Conservation (phyloP, 192 early-diverging fungal species). For the Rhizophagus prolifer region DNA sequence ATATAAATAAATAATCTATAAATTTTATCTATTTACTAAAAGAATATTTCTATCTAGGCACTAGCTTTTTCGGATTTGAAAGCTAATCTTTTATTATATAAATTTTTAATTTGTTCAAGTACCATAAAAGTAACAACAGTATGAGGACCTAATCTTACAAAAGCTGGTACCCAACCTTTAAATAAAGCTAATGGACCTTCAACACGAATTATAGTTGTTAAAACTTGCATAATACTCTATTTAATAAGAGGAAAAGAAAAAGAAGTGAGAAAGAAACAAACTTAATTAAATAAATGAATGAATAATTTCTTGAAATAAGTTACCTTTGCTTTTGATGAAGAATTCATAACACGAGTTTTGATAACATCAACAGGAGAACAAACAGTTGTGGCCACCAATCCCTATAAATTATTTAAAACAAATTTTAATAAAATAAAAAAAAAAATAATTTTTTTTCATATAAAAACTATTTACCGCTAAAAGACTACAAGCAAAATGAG, state of each 20-base stretch:
- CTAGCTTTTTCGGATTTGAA: not conserved
- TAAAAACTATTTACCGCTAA: conserved; percentile 63
- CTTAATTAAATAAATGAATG: not conserved
- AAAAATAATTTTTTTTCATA: not conserved
- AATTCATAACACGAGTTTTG: conserved; percentile 86
- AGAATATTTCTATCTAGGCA: too few relatives aligned
- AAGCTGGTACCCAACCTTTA: conserved; percentile 84
- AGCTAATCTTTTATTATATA: conserved; percentile 1
- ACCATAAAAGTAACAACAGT: conserved; percentile 84
- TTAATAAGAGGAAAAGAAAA: conserved; percentile 24
- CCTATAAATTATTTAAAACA: conserved; percentile 35
- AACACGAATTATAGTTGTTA: conserved; percentile 43
- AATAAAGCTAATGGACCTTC: conserved; percentile 75
- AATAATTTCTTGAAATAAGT: not conserved
- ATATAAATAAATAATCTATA: too few relatives aligned
- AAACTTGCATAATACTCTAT: conserved; percentile 39
- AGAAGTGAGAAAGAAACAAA: not conserved
- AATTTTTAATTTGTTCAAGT: conserved; percentile 68
- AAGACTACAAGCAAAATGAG: conserved; percentile 71
- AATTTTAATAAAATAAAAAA: conserved; percentile 13
- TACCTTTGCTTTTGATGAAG: conserved; percentile 45
- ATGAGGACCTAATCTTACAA: conserved; percentile 79
- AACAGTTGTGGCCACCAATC: conserved; percentile 72
- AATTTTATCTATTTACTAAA: too few relatives aligned
- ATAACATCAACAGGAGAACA: conserved; percentile 81